Evolutionary conservation across 1,284 basidiomycete species (phyloP).

Genomic region (Testicularia cyperi): DNA sequence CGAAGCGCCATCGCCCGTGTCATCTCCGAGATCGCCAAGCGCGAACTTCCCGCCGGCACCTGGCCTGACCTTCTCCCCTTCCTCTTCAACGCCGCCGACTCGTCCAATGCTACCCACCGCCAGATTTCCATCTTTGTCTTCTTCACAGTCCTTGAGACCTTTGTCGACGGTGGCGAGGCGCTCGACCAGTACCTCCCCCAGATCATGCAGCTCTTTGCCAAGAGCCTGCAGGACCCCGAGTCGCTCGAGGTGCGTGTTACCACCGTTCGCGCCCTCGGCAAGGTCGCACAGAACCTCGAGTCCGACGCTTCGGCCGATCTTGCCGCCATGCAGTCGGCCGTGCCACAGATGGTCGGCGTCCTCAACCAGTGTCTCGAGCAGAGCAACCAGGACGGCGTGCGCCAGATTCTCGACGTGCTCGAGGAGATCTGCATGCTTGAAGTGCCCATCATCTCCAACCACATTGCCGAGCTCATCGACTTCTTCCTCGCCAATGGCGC

Average conservation of each 20-base stretch:
- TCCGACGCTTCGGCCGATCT: conserved; percentile 83
- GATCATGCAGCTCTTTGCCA: conserved; percentile 80
- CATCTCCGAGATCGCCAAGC: conserved; percentile 85
- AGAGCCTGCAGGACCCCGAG: conserved; percentile 81
- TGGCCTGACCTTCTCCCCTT: conserved; percentile 90
- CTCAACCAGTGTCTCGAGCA: conserved; percentile 83
- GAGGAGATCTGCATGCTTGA: conserved; percentile 92
- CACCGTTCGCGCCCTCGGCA: conserved; percentile 78
- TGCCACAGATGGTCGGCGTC: conserved; percentile 87
- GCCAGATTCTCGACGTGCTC: conserved; percentile 90
- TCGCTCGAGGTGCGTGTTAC: conserved; percentile 88
- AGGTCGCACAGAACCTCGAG: conserved; percentile 91
- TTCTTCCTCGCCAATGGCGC: conserved; percentile 85
- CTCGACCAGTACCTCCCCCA: conserved; percentile 76
- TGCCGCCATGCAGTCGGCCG: conserved; percentile 84
- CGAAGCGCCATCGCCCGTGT: conserved; percentile 78
- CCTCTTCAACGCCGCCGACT: conserved; percentile 77
- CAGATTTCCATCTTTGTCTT: conserved; percentile 91
- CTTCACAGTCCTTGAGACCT: conserved; percentile 85
- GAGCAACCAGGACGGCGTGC: conserved; percentile 77
- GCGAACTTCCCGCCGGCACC: conserved; percentile 78
- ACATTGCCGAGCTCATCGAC: conserved; percentile 82
- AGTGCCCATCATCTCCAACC: conserved; percentile 84
- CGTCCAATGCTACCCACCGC: conserved; percentile 73
- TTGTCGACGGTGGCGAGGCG: conserved; percentile 71